Percentiles rank a stretch among this genome's conserved stretches.
These are phyloP conservation scores for Sarcodon aspratus DNA, from an alignment of 768 basidiomycete genomes.

Conservation along the genomic window DNA sequence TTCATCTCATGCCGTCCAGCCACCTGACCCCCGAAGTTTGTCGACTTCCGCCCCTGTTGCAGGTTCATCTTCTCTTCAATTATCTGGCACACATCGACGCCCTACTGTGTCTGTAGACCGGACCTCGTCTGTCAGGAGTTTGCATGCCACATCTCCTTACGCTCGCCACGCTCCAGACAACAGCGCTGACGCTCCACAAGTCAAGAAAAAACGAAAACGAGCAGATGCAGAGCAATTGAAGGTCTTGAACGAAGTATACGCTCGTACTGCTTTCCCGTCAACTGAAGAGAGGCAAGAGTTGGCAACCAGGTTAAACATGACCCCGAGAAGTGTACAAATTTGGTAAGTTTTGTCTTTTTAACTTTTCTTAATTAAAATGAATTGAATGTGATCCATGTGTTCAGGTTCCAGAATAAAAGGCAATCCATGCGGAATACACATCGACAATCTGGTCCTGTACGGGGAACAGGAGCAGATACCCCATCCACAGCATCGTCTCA, in stretches of 20 bases:
- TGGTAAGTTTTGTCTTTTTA: slow-evolving; percentile 36
- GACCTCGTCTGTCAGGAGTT: slow-evolving; percentile 10
- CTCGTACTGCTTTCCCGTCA: slow-evolving; percentile 76
- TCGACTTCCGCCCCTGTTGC: slow-evolving; percentile 11
- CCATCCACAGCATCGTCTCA: slow-evolving; percentile 12
- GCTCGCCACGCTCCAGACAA: slow-evolving; percentile 24
- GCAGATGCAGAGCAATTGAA: slow-evolving; percentile 74
- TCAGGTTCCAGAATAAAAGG: slow-evolving; percentile 82
- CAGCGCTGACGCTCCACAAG: slow-evolving; percentile 38
- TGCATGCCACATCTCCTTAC: slow-evolving; percentile 39
- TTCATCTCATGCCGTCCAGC: slow-evolving; percentile 8
- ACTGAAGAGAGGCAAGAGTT: slow-evolving; percentile 76
- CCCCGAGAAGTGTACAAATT: slow-evolving; percentile 76
- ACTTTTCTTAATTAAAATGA: slow-evolving; percentile 5
- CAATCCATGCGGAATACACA: slow-evolving; percentile 75
- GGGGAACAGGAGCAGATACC: slow-evolving; percentile 10
- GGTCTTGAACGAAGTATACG: slow-evolving; percentile 71
- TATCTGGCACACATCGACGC: slow-evolving; percentile 16
- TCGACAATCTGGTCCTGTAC: slow-evolving; percentile 34
- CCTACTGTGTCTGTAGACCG: slow-evolving; percentile 22
- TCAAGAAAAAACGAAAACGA: slow-evolving; percentile 84
- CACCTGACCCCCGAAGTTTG: slow-evolving; percentile 23
- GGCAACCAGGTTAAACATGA: slow-evolving; percentile 73
- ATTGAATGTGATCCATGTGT: slow-evolving; percentile 12
- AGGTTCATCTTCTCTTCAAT: slow-evolving; percentile 5